Conservation (phyloP, 1,139 yeast genomes). For the Diutina sp. region DNA sequence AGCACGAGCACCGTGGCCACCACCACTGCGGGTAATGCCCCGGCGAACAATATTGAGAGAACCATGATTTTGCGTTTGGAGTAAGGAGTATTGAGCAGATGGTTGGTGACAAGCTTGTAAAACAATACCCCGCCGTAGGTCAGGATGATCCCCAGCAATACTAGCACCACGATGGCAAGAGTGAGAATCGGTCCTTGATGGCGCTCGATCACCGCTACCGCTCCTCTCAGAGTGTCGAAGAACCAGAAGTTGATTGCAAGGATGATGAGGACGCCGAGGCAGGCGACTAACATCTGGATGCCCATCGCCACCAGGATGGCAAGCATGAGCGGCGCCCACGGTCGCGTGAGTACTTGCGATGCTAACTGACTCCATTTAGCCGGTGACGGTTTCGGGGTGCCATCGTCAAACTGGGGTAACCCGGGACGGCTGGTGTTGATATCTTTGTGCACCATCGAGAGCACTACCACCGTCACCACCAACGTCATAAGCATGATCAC, state of each 20-base stretch:
- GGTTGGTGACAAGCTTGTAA: conserved; percentile 38
- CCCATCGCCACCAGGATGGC: conserved; percentile 63
- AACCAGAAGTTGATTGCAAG: conserved; percentile 37
- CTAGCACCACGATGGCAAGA: conserved; percentile 45
- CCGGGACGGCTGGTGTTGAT: conserved; percentile 11
- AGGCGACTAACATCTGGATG: conserved; percentile 53
- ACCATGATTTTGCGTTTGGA: conserved; percentile 6
- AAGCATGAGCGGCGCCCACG: conserved; percentile 31
- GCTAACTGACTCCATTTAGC: conserved; percentile 39
- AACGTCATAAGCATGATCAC: conserved; percentile 45
- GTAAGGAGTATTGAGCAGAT: conserved; percentile 16
- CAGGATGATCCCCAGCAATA: conserved; percentile 60
- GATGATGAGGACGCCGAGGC: conserved; percentile 45
- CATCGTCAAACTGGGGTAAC: not conserved
- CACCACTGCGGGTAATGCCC: conserved; percentile 46
- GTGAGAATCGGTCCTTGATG: conserved; percentile 58
- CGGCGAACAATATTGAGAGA: conserved; percentile 38
- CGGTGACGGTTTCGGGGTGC: conserved; percentile 5
- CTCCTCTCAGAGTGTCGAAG: conserved; percentile 8
- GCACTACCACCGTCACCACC: conserved; percentile 49
- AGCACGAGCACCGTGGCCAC: conserved; percentile 40
- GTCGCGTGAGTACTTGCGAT: conserved; percentile 42
- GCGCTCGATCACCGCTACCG: conserved; percentile 27
- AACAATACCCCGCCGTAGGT: conserved; percentile 59
- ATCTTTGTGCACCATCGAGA: conserved; percentile 35